Percentiles rank a stretch among this genome's conserved stretches.
These are phyloP conservation scores for Pholiota molesta DNA, from an alignment of 768 basidiomycete genomes.

Conservation along the genomic window DNA sequence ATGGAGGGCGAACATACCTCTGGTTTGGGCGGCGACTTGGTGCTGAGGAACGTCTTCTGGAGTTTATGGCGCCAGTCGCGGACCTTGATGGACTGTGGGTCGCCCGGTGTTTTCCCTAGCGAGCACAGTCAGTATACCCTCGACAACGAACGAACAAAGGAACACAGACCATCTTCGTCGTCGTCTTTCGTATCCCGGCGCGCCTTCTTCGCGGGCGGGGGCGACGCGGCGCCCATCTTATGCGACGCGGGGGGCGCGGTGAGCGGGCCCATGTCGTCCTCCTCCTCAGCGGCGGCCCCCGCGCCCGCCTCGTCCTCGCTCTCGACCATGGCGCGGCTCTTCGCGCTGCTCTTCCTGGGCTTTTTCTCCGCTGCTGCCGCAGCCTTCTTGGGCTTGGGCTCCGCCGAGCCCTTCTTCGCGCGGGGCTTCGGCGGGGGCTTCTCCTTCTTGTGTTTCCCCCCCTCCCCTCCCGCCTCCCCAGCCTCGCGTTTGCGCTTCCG, in stretches of 20 bases:
- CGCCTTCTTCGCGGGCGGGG: slow-evolving; percentile 52
- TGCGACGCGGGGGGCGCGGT: slow-evolving; percentile 48
- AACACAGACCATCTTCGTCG: slow-evolving; percentile 60
- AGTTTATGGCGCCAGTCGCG: slow-evolving; percentile 92
- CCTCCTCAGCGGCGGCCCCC: slow-evolving; percentile 31
- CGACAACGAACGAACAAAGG: too few species aligned
- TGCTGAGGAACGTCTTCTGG: slow-evolving; percentile 83
- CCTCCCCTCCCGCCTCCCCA: slow-evolving; percentile 44
- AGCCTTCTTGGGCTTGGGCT: slow-evolving; percentile 32
- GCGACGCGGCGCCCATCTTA: slow-evolving; percentile 36
- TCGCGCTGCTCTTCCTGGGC: slow-evolving; percentile 28
- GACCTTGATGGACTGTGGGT: slow-evolving; percentile 71
- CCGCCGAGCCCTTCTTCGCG: slow-evolving; percentile 38
- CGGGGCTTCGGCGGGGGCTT: slow-evolving; percentile 26
- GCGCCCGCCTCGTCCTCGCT: slow-evolving; percentile 64
- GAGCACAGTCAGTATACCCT: slow-evolving; percentile 7
- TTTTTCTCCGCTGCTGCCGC: slow-evolving; percentile 38
- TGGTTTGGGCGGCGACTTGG: slow-evolving; percentile 62
- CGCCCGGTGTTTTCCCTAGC: slow-evolving; percentile 55
- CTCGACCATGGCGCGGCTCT: slow-evolving; percentile 61
- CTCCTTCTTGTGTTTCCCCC: slow-evolving; percentile 39
- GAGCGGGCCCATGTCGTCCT: slow-evolving; percentile 26
- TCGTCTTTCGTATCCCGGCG: slow-evolving; percentile 64
- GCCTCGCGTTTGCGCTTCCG: slow-evolving; percentile 63
- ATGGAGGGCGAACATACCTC: slow-evolving; percentile 48